Evolutionary conservation across 306 rosid species (phyloP), one percentile per base, ranked within the genome.

Genomic region (Sicyos baderoa): DNA sequence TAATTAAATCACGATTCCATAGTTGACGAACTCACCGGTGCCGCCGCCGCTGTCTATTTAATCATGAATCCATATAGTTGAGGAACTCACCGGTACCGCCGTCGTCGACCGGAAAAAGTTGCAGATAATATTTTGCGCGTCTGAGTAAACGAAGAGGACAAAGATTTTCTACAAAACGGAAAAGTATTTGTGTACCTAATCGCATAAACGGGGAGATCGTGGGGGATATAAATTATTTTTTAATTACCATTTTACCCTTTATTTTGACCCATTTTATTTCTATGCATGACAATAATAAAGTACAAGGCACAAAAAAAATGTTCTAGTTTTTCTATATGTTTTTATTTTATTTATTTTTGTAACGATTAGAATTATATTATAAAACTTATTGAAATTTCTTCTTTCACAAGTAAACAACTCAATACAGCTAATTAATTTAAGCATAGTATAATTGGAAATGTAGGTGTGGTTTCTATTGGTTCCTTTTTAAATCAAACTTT

Each of bases 151-250:
- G 9, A 5, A 37, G 44, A 37, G 40, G 51, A 40, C 69, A 40
- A 63, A 18, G 69, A 63, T 63, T 40, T 63, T 40, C 40, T 18
- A 5, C 10, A 29, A 29, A 40, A 63, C 14, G n/a, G 40, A 17
- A 63, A 63, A 40, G 23, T 40, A 63, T 40, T 63, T 63, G 52
- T 6, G 44, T 63, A 63, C 69, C 44, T 37, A 40, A 63, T 40
- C 27, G 51, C 69, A 40, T 10, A 63, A 40, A 40, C 68, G 51
- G 51, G 23, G 51, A 40, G 51, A 62, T 12, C 51, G 68, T 62
- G 68, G 48, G 17, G 37, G n/a, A n/a, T n/a, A n/a, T n/a, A n/a
- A 18, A 17, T 17, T 10, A 17, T 18, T 15, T 29, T 3, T 16
- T 7, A 32, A 35, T 40, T 63, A 63, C 69, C 23, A 63, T 63